These are phyloP conservation scores for Lepidium campestre DNA, from an alignment of 441 rosid species.

Conservation along the genomic window DNA sequence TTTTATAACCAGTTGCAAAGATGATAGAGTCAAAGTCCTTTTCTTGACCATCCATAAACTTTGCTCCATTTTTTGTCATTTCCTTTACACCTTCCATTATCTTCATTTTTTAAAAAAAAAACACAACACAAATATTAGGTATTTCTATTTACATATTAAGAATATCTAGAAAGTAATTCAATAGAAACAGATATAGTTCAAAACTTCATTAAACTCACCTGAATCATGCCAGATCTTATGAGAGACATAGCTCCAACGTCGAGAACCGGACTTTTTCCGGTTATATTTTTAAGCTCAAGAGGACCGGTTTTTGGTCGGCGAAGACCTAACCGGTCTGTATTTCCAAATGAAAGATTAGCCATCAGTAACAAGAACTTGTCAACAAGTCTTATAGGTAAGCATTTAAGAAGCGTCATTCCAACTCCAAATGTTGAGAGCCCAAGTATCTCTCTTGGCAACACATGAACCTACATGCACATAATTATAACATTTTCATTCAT, in stretches of 20 bases:
- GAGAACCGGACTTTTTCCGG: constrained; percentile 86
- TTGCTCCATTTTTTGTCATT: constrained; percentile 62
- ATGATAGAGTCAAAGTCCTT: constrained; percentile 67
- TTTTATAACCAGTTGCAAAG: constrained; percentile 86
- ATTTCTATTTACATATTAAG: not conserved
- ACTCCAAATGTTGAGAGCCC: constrained; percentile 85
- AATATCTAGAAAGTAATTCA: too few species aligned
- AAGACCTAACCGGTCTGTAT: constrained; percentile 68
- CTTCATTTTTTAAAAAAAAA: not conserved
- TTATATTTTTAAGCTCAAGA: constrained; percentile 62
- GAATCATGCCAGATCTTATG: constrained; percentile 68
- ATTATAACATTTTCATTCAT: not conserved
- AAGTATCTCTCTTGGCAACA: constrained; percentile 77
- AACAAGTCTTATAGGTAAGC: constrained; percentile 63
- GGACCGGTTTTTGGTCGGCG: constrained; percentile 86
- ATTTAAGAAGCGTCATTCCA: constrained; percentile 75
- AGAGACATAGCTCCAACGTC: constrained; percentile 72
- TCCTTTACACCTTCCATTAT: constrained; percentile 68
- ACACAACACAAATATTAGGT: not conserved
- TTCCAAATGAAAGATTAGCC: constrained; percentile 54
- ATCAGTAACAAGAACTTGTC: constrained; percentile 54
- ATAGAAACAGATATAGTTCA: not conserved
- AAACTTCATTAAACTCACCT: constrained; percentile 43
- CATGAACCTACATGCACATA: constrained; percentile 60
- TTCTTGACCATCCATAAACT: constrained; percentile 74